Evolutionary conservation across 768 basidiomycete genomes (phyloP).

Genomic region (Pisolithus tinctorius): DNA sequence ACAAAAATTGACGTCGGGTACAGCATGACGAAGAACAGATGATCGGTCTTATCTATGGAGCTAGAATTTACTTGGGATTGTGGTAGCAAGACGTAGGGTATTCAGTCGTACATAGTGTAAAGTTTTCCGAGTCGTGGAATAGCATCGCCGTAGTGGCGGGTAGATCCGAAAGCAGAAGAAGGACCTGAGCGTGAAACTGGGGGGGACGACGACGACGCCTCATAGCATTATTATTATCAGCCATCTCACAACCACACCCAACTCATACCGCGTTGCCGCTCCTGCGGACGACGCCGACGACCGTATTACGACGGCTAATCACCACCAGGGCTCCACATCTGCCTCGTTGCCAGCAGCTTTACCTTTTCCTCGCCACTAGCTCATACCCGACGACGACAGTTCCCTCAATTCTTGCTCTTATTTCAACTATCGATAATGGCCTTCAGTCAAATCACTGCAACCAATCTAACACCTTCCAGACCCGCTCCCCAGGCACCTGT

Average conservation of each 20-base stretch:
- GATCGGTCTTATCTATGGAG: not conserved
- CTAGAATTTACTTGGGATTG: no score
- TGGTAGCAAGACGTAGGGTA: no score
- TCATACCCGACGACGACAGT: no score
- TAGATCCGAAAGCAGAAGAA: conserved; percentile 19
- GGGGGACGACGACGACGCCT: no score
- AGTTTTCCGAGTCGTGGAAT: conserved; percentile 13
- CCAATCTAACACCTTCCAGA: conserved; percentile 68
- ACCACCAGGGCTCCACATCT: not conserved
- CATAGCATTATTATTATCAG: no score
- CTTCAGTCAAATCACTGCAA: conserved; percentile 42
- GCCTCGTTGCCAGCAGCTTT: not conserved
- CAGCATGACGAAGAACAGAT: conserved; percentile 37
- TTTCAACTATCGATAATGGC: conserved; percentile 31
- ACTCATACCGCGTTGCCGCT: not conserved
- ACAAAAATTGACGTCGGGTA: conserved; percentile 1
- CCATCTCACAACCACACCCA: not conserved
- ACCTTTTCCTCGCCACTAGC: no score
- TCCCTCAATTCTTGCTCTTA: conserved; percentile 5
- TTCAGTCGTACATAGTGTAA: not conserved
- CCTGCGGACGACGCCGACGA: not conserved
- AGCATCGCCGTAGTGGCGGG: conserved; percentile 20
- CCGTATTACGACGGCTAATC: not conserved
- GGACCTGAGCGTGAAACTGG: not conserved
- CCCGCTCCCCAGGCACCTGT: conserved; percentile 70